phyloP scores from a whole-genome alignment of 352 stramenopile species.

The Globisporangium lucens region DNA sequence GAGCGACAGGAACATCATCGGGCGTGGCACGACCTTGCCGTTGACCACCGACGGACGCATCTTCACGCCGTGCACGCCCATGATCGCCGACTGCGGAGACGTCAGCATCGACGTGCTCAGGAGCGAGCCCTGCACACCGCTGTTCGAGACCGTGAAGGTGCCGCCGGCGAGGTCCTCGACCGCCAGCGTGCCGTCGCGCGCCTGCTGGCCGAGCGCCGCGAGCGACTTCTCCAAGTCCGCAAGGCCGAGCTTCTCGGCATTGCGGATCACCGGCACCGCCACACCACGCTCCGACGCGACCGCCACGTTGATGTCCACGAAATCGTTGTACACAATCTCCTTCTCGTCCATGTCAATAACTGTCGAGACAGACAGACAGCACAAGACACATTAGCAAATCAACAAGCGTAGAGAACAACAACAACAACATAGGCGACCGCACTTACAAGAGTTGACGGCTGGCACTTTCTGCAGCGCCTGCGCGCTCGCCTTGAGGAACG shows the following conservation, averaged over 20 bases:
- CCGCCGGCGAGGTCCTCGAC: slow-evolving; percentile 95
- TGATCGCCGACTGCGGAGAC: slow-evolving; percentile 96
- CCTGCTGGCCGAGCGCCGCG: slow-evolving; percentile 81
- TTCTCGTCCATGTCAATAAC: slow-evolving; percentile 97
- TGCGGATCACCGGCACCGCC: slow-evolving; percentile 98
- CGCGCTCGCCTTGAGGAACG: slow-evolving; percentile 97
- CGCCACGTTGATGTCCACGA: slow-evolving; percentile 97
- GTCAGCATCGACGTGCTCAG: slow-evolving; percentile 99
- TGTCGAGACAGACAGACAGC: slow-evolving; percentile 22
- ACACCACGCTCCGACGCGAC: slow-evolving; percentile 94
- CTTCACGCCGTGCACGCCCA: slow-evolving; percentile 98
- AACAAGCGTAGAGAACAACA: neutral
- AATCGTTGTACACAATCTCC: slow-evolving; percentile 99
- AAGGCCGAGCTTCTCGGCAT: slow-evolving; percentile 96
- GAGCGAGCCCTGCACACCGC: slow-evolving; percentile 95
- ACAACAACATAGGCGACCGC: neutral
- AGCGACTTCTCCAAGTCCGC: slow-evolving; percentile 97
- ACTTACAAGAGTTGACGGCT: slow-evolving; percentile 95
- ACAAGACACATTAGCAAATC: slow-evolving; percentile 5
- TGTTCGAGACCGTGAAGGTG: slow-evolving; percentile 99
- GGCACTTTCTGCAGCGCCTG: slow-evolving; percentile 92
- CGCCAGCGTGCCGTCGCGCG: slow-evolving; percentile 59
- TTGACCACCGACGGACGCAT: slow-evolving; percentile 92
- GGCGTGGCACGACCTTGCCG: slow-evolving; percentile 94
- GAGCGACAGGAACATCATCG: slow-evolving; percentile 99